Evolutionary conservation across 1,284 basidiomycete genomes (phyloP).

Genomic region (Sanghuangporus weigelae): DNA sequence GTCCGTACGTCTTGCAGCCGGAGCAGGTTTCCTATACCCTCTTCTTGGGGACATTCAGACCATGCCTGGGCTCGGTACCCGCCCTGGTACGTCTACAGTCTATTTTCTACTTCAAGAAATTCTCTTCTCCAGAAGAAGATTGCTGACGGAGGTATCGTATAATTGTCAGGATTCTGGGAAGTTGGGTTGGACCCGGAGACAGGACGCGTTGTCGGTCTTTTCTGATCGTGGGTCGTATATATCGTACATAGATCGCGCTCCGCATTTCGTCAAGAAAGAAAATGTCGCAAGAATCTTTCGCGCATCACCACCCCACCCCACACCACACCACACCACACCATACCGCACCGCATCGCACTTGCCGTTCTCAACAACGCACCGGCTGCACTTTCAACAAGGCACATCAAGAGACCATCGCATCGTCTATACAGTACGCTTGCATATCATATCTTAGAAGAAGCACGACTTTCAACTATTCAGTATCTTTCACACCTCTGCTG

Average conservation of each 20-base stretch:
- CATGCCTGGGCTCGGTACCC: constrained; percentile 94
- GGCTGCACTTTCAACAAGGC: constrained; percentile 16
- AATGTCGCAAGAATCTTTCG: not conserved
- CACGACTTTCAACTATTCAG: not conserved
- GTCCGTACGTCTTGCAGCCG: constrained; percentile 84
- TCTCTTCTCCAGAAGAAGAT: not conserved
- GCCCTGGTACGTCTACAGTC: constrained; percentile 85
- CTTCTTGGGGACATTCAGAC: constrained; percentile 95
- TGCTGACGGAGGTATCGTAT: not conserved
- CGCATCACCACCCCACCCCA: too few relatives aligned
- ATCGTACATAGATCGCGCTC: not conserved
- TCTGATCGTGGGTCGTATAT: constrained; percentile 37
- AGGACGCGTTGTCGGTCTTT: constrained; percentile 70
- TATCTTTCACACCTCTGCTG: too few relatives aligned
- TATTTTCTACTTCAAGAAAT: not conserved
- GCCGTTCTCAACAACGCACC: constrained; percentile 31
- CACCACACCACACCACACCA: too few relatives aligned
- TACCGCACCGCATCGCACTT: not conserved
- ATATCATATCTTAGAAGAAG: not conserved
- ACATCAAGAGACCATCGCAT: constrained; percentile 5
- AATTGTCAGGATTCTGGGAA: constrained; percentile 71
- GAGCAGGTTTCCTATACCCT: constrained; percentile 95
- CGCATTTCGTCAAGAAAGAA: not conserved
- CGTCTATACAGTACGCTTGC: not conserved
- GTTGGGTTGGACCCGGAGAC: constrained; percentile 73